phyloP scores from a whole-genome alignment of 352 stramenopile genomes.

The Phytopythium chamaehyphon region DNA sequence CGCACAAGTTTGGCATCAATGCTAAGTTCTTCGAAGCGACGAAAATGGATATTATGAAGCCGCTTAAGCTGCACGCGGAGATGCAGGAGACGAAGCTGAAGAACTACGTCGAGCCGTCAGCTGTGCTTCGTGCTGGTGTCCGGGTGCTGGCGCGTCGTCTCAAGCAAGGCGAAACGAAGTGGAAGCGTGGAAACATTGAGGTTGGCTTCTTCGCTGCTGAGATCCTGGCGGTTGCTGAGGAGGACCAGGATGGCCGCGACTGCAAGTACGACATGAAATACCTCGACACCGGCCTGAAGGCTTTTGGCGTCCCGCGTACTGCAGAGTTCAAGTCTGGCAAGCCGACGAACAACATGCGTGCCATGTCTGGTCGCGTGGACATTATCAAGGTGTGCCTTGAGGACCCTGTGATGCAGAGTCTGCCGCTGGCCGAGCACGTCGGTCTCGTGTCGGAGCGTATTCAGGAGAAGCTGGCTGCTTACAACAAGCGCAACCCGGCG shows the following conservation, averaged over 20 bases:
- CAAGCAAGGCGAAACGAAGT: conserved; percentile 78
- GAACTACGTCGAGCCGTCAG: conserved; percentile 29
- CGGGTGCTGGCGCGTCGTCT: conserved; percentile 66
- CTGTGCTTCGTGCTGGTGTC: conserved; percentile 47
- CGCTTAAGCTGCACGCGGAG: conserved; percentile 71
- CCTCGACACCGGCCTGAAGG: conserved; percentile 76
- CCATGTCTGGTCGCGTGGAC: conserved; percentile 79
- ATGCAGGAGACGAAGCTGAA: conserved; percentile 49
- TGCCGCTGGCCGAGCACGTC: conserved; percentile 82
- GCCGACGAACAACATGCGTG: conserved; percentile 54
- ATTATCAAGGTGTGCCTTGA: conserved; percentile 67
- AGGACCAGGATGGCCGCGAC: conserved; percentile 61
- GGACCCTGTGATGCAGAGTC: conserved; percentile 86
- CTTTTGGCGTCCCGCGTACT: conserved; percentile 71
- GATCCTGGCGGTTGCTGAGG: conserved; percentile 57
- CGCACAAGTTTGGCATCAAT: conserved; percentile 91
- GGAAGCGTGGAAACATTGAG: conserved; percentile 84
- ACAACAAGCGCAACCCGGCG: conserved; percentile 77
- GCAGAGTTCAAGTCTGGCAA: conserved; percentile 74
- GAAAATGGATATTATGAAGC: conserved; percentile 89
- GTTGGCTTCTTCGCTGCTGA: conserved; percentile 64
- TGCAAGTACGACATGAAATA: conserved; percentile 88
- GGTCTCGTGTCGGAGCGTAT: conserved; percentile 86
- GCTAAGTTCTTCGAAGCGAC: conserved; percentile 87
- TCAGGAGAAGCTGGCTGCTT: conserved; percentile 69